phyloP scores from a whole-genome alignment of 2,329 filamentous ascomycete species.

The Ophiostoma australiae region DNA sequence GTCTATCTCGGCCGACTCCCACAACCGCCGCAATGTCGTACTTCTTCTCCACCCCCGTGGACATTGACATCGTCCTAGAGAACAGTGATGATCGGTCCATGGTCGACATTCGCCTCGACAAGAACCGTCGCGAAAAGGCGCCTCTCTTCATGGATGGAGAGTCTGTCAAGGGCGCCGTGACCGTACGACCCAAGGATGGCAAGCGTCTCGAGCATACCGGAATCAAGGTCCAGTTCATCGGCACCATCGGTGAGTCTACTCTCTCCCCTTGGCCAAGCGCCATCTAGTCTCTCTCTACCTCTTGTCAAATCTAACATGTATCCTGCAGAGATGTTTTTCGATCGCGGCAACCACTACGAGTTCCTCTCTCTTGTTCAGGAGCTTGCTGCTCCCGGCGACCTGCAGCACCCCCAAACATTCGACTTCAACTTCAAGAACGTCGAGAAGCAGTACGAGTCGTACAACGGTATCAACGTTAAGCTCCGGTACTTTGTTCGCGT shows the following conservation, averaged over 20 bases:
- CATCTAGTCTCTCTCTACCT: neutral
- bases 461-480: conserved; percentile 99
- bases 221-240: conserved; percentile 99
- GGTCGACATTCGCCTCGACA: conserved; percentile 97
- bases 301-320: neutral
- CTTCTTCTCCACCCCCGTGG: conserved; percentile 96
- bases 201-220: conserved; percentile 97
- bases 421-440: conserved; percentile 99
- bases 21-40: conserved; percentile 67
- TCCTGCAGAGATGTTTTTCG: conserved; percentile 92
- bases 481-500: conserved; percentile 97
- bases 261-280: neutral
- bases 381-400: conserved; percentile 90
- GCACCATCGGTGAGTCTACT: conserved; percentile 74
- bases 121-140: conserved; percentile 94
- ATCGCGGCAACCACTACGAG: conserved; percentile 98
- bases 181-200: conserved; percentile 92
- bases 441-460: conserved; percentile 99
- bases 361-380: conserved; percentile 97
- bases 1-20: neutral
- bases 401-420: conserved; percentile 97
- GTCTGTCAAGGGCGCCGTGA: conserved; percentile 94
- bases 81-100: conserved; percentile 90
- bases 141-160: conserved; percentile 97
- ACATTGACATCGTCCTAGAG: conserved; percentile 97